Conservation (phyloP, 495 filamentous ascomycete species). For the Talaromyces proteolyticus region DNA sequence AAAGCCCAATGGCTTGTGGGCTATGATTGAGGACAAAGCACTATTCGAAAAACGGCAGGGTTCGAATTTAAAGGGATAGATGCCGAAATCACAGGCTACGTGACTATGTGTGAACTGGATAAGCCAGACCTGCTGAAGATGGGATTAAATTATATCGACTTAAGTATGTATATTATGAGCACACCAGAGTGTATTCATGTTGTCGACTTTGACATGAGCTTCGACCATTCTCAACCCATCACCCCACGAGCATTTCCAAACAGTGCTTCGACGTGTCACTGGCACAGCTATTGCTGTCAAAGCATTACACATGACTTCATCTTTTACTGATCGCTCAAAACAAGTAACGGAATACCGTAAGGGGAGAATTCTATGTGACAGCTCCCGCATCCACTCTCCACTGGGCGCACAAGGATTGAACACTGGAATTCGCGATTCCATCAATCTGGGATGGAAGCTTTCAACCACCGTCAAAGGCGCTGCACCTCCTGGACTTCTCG, state of each 20-base stretch:
- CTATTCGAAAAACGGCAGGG: slow-evolving; percentile 11
- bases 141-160: slow-evolving; percentile 14
- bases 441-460: slow-evolving; percentile 48
- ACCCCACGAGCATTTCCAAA: slow-evolving; percentile 21
- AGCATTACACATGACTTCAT: slow-evolving; percentile 12
- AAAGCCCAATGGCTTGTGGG: slow-evolving; percentile 13
- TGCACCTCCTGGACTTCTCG: slow-evolving; percentile 24
- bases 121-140: slow-evolving; percentile 12
- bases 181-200: slow-evolving; percentile 1
- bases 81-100: slow-evolving; percentile 15
- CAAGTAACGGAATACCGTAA: slow-evolving; percentile 16
- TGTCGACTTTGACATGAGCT: slow-evolving; percentile 21
- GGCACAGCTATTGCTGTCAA: slow-evolving; percentile 15
- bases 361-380: slow-evolving; percentile 43
- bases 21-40: slow-evolving; percentile 17
- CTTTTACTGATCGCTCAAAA: slow-evolving; percentile 23
- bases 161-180: slow-evolving; percentile 12
- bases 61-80: slow-evolving; percentile 16
- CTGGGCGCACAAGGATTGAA: slow-evolving; percentile 50
- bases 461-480: slow-evolving; percentile 30
- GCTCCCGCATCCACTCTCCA: slow-evolving; percentile 43
- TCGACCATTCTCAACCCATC: slow-evolving; percentile 15
- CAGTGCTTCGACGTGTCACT: slow-evolving; percentile 15
- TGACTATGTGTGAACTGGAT: slow-evolving; percentile 10
- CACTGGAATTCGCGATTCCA: slow-evolving; percentile 43